Conservation (phyloP, 352 stramenopile genomes). For the Phytophthora parvispora region DNA sequence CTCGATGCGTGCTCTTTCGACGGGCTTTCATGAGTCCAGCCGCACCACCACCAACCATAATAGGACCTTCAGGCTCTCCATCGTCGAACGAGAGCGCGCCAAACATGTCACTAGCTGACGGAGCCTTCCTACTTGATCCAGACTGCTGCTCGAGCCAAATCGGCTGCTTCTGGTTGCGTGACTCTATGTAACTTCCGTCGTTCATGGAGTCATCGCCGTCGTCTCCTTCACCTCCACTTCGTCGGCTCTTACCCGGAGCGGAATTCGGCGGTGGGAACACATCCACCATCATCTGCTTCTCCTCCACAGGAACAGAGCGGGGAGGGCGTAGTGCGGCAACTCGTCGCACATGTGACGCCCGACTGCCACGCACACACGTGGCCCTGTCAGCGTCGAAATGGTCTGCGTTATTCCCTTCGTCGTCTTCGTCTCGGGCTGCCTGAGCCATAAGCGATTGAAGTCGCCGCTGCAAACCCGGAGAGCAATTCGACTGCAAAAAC, state of each 20-base stretch:
- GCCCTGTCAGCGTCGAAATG: slow-evolving; percentile 63
- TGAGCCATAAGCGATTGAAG: slow-evolving; percentile 55
- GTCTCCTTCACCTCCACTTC: slow-evolving; percentile 17
- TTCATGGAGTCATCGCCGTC: slow-evolving; percentile 45
- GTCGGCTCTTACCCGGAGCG: slow-evolving; percentile 65
- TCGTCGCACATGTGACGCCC: slow-evolving; percentile 76
- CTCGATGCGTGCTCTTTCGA: slow-evolving; percentile 62
- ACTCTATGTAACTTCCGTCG: slow-evolving; percentile 42
- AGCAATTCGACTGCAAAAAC: slow-evolving; percentile 71
- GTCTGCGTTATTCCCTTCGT: slow-evolving; percentile 57
- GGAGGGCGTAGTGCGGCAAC: slow-evolving; percentile 75
- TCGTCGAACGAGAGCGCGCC: slow-evolving; percentile 31
- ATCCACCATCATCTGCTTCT: slow-evolving; percentile 66
- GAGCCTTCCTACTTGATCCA: slow-evolving; percentile 28
- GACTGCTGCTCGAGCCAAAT: slow-evolving; percentile 68
- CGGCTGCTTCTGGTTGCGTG: slow-evolving; percentile 37
- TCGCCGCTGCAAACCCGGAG: slow-evolving; percentile 64
- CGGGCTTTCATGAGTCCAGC: slow-evolving; percentile 77
- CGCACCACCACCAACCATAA: slow-evolving; percentile 58
- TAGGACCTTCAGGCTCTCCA: slow-evolving; percentile 33
- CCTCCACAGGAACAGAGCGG: slow-evolving; percentile 73
- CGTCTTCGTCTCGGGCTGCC: slow-evolving; percentile 36
- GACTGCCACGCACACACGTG: slow-evolving; percentile 75
- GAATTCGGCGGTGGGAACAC: slow-evolving; percentile 80
- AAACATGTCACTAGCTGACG: slow-evolving; percentile 13